phyloP scores from a whole-genome alignment of 139 green algal genomes.

The Chlamydomonas asymmetrica region DNA sequence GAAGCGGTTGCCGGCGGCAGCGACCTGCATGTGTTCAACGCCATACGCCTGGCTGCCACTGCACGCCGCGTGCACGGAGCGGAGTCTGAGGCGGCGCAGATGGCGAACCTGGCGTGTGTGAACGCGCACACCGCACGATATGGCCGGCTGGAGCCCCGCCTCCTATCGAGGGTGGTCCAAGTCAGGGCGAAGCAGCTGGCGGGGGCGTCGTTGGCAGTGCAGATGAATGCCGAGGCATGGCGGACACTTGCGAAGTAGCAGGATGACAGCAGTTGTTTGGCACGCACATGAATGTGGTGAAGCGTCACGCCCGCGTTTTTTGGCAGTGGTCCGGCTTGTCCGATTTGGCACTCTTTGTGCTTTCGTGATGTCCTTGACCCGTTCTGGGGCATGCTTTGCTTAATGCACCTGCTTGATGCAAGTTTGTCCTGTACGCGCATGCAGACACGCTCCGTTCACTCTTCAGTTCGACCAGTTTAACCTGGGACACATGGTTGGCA shows the following conservation, averaged over 20 bases:
- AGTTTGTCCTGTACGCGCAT: no score
- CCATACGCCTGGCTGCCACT: slow-evolving; percentile 8
- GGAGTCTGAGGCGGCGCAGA: neutral
- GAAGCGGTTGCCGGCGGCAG: slow-evolving; percentile 35
- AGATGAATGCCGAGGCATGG: slow-evolving; percentile 10
- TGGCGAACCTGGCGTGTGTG: slow-evolving; percentile 19
- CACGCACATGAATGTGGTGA: no score
- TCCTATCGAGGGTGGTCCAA: neutral
- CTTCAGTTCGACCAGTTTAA: no score
- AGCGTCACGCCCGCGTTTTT: no score
- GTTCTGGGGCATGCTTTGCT: no score
- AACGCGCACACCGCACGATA: slow-evolving; percentile 31
- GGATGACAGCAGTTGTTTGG: no score
- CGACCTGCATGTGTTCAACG: slow-evolving; percentile 11
- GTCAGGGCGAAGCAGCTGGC: neutral
- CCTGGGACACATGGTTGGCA: no score
- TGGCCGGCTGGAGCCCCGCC: slow-evolving; percentile 2
- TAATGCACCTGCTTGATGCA: no score
- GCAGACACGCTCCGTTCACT: no score
- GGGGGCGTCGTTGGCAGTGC: neutral
- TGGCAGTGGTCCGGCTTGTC: neutral
- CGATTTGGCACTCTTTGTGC: neutral
- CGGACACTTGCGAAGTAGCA: no score
- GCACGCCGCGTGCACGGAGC: slow-evolving; percentile 17
- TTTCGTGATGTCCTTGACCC: neutral